phyloP scores from a whole-genome alignment of 768 basidiomycete species.

The Rhizopogon roseolus region DNA sequence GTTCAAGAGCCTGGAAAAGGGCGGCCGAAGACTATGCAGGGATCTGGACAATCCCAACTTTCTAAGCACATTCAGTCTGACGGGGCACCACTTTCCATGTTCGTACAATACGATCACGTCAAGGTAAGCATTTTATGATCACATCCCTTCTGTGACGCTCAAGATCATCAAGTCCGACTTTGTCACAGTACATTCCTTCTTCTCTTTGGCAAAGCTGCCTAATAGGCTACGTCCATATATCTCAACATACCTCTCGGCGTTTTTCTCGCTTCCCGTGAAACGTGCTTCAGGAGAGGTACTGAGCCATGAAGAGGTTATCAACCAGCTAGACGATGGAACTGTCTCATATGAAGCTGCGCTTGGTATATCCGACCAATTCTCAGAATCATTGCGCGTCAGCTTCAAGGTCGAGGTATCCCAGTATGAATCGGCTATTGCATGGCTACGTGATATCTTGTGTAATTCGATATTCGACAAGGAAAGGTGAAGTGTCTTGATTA shows the following conservation, averaged over 20 bases:
- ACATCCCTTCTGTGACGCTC: neutral
- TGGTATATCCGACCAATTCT: slow-evolving; percentile 61
- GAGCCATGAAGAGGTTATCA: slow-evolving; percentile 85
- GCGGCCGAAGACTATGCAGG: slow-evolving; percentile 25
- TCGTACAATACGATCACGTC: slow-evolving; percentile 92
- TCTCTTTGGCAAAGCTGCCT: slow-evolving; percentile 73
- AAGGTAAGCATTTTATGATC: slow-evolving; percentile 44
- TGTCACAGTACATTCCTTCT: slow-evolving; percentile 71
- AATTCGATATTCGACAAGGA: slow-evolving; percentile 74
- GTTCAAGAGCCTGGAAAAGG: slow-evolving; percentile 58
- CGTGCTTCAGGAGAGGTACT: slow-evolving; percentile 65
- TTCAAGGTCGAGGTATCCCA: slow-evolving; percentile 81
- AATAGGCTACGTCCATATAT: slow-evolving; percentile 77
- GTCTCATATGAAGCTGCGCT: slow-evolving; percentile 77
- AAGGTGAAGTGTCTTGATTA: slow-evolving; percentile 40
- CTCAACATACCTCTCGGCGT: slow-evolving; percentile 70
- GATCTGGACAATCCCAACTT: slow-evolving; percentile 39
- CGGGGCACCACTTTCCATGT: slow-evolving; percentile 70
- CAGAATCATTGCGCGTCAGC: slow-evolving; percentile 68
- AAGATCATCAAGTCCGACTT: slow-evolving; percentile 74
- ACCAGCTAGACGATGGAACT: slow-evolving; percentile 86
- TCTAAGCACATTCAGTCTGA: slow-evolving; percentile 64
- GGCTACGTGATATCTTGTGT: slow-evolving; percentile 81
- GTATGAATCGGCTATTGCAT: slow-evolving; percentile 79
- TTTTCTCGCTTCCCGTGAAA: slow-evolving; percentile 85